Percentiles rank a stretch among this genome's conserved stretches.
Conservation (phyloP, 371 early-diverging fungal genomes). For the Mucor lusitanicus region DNA sequence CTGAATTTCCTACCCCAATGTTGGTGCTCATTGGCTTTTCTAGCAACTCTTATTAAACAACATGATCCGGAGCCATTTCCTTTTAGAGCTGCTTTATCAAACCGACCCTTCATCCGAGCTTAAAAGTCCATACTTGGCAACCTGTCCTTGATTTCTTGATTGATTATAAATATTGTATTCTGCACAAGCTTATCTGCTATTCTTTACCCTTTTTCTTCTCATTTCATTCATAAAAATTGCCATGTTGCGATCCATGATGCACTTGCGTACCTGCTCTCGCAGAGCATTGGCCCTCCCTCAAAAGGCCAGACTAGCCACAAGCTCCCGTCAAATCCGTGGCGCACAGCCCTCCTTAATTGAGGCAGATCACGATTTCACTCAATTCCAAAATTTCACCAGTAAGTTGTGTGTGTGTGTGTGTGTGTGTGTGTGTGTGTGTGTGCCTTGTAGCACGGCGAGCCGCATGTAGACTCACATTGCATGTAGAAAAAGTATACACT, state of each 20-base stretch:
- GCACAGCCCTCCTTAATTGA: slow-evolving; percentile 17
- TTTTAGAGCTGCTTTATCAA: slow-evolving; percentile 9
- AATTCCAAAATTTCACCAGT: slow-evolving; percentile 2
- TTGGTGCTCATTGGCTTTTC: neutral
- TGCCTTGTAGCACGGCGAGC: too few species aligned
- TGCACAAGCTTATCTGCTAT: neutral
- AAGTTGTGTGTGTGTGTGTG: too few species aligned
- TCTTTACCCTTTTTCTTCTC: neutral
- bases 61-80: slow-evolving; percentile 12
- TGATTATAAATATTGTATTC: neutral
- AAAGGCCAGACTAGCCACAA: slow-evolving; percentile 14
- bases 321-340: slow-evolving; percentile 17
- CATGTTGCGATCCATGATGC: neutral
- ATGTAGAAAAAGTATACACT: slow-evolving; percentile 37
- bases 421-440: too few species aligned
- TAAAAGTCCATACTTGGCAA: slow-evolving; percentile 10
- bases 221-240: neutral
- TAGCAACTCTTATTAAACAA: neutral
- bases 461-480: neutral
- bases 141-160: neutral
- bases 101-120: slow-evolving; percentile 17
- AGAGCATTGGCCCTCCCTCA: neutral
- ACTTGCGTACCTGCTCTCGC: neutral
- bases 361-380: slow-evolving; percentile 1
- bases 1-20: neutral